A percentile compares a stretch with the other conserved stretches of the same genome.
phyloP scores from a whole-genome alignment of 2,329 filamentous ascomycete species.

The Aspergillus pseudoglaucus region DNA sequence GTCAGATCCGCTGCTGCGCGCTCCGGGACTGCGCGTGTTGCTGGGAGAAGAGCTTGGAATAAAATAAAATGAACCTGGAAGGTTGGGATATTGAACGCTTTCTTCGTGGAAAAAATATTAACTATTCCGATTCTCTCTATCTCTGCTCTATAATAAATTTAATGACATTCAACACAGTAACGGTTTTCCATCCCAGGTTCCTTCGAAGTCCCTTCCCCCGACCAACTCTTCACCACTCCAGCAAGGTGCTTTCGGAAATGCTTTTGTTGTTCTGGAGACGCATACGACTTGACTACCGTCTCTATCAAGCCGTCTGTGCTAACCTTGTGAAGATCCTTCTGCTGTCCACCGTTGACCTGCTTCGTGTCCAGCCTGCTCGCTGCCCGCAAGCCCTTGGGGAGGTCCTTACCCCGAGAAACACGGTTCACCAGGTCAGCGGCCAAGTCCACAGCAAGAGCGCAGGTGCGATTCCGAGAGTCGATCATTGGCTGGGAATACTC shows the following conservation, averaged over 20 bases:
- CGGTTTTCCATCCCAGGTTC: not conserved
- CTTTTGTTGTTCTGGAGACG: not conserved
- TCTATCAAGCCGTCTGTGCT: not conserved
- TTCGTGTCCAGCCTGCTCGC: not conserved
- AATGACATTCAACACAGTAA: not conserved
- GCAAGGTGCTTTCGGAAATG: not conserved
- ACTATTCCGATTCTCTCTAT: not conserved
- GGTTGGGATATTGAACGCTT: too few relatives aligned
- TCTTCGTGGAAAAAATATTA: too few relatives aligned
- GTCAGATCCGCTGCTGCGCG: too few relatives aligned
- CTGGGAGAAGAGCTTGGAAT: too few relatives aligned
- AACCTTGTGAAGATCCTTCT: not conserved
- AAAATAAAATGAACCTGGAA: too few relatives aligned
- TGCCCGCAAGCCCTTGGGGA: not conserved
- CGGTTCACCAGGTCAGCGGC: not conserved
- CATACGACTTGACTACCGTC: constrained; percentile 5
- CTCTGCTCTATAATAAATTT: not conserved
- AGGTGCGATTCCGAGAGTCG: not conserved
- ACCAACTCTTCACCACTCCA: constrained; percentile 1
- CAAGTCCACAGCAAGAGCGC: not conserved
- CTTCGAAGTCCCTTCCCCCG: not conserved
- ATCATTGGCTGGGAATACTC: not conserved
- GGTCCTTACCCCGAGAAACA: constrained; percentile 1
- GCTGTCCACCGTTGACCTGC: not conserved
- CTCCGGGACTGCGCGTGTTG: too few relatives aligned